These are phyloP conservation scores for Penicillium sp. DNA, from an alignment of 2,329 filamentous ascomycete species.

Conservation along the genomic window DNA sequence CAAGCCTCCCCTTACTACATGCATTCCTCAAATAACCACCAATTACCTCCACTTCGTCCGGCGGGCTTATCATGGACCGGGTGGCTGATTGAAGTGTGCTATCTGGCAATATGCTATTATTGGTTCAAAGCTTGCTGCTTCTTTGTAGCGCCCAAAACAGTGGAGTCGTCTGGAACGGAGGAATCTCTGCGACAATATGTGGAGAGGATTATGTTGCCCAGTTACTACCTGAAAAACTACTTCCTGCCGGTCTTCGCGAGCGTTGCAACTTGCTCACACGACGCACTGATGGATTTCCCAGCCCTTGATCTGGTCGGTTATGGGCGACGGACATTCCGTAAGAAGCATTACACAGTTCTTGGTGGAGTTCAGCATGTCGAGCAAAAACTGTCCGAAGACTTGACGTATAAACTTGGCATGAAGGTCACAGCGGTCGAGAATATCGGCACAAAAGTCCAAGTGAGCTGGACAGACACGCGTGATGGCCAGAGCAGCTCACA, in stretches of 20 bases:
- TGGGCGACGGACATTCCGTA: constrained; percentile 47
- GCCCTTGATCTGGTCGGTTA: constrained; percentile 55
- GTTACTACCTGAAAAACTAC: constrained; percentile 50
- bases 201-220: constrained; percentile 50
- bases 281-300: constrained; percentile 51
- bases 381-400: constrained; percentile 42
- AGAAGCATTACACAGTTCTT: constrained; percentile 53
- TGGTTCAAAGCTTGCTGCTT: constrained; percentile 57
- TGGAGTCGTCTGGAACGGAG: constrained; percentile 8
- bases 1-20: constrained; percentile 46
- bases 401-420: constrained; percentile 44
- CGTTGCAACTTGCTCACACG: constrained; percentile 56
- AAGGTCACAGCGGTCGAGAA: constrained; percentile 24
- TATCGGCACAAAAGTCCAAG: constrained; percentile 15
- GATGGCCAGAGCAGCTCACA: constrained; percentile 28
- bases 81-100: constrained; percentile 47
- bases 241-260: constrained; percentile 55
- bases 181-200: constrained; percentile 54
- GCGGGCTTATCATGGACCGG: constrained; percentile 28
- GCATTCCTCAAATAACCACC: constrained; percentile 56
- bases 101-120: constrained; percentile 50
- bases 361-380: constrained; percentile 53
- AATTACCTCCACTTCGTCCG: constrained; percentile 43
- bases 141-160: constrained; percentile 39
- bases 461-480: constrained; percentile 18